Percentiles rank a stretch among this genome's conserved stretches.
These are phyloP conservation scores for Verbena officinalis DNA, from an alignment of 257 asterid species.

Conservation along the genomic window DNA sequence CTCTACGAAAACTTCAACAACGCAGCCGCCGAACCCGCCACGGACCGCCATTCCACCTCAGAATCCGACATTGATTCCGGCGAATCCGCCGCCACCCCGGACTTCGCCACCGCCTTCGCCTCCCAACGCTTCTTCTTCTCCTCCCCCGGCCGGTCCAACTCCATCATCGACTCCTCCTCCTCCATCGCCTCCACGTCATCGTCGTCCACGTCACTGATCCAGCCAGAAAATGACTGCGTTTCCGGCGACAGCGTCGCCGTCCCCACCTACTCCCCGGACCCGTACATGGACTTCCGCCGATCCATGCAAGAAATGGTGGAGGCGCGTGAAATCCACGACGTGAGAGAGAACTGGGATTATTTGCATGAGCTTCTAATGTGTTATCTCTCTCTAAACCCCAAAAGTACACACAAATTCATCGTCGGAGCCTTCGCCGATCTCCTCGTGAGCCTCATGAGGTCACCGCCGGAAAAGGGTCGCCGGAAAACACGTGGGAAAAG, in stretches of 20 bases:
- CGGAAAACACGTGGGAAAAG: conserved; percentile 38
- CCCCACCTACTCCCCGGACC: conserved; percentile 82
- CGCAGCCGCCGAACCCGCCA: conserved; percentile 31
- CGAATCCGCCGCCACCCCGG: conserved; percentile 41
- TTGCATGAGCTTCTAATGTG: conserved; percentile 78
- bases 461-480: conserved; percentile 34
- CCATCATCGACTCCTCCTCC: conserved; percentile 69
- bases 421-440: conserved; percentile 91
- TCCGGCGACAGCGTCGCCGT: conserved; percentile 61
- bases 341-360: conserved; percentile 62
- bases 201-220: conserved; percentile 36
- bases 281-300: conserved; percentile 76
- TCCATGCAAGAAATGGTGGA: conserved; percentile 99
- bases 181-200: conserved; percentile 56
- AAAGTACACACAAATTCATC: conserved; percentile 80
- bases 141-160: conserved; percentile 90
- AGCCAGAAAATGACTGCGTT: conserved; percentile 29
- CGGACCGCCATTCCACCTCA: conserved; percentile 21
- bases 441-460: conserved; percentile 63
- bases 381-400: conserved; percentile 78
- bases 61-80: conserved; percentile 30
- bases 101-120: conserved; percentile 67
- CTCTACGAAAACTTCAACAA: conserved; percentile 47
- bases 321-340: conserved; percentile 65
- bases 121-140: conserved; percentile 93